Evolutionary conservation across 2,329 filamentous ascomycete genomes (phyloP), one percentile per base, ranked within the genome.

Genomic region (Apiospora sp.): DNA sequence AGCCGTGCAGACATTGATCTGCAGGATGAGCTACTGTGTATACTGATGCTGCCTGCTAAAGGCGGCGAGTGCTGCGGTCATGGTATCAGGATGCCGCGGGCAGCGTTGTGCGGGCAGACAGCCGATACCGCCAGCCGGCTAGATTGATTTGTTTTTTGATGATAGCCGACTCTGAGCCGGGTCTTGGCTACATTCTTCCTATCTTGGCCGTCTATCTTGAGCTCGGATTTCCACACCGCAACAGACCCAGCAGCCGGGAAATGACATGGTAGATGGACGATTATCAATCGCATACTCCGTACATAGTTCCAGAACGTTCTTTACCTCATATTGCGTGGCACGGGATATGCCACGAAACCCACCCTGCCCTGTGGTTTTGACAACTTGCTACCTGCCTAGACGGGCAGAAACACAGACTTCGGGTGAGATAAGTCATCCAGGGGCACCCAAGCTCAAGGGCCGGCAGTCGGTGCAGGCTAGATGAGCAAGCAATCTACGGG

Each of bases 141-240:
- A 41, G 10, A 64, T 64, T 41, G 58, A 14, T 64, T 64, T 41
- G 30, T 41, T 64, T 64, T 64, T 64, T 14, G 58, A 64, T 64
- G 58, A 64, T 64, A 64, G 58, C 58, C 58, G 58, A 24, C 58
- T 64, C 34, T 41, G 16, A 41, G 3, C 30, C 58, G 58, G 58
- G 34, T 19, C 58, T 64, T 64, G 58, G 58, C 30, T 41, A n/a
- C 58, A 41, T 64, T 64, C 58, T 64, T 64, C 58, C 58, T 64
- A 64, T 64, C 58, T 64, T 41, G 34, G 58, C 58, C 58, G 58
- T 13, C 19, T 41, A n/a, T 41, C 58, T 41, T 24, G 16, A 27
- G 30, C 51, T 34, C 10, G 16, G 58, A 19, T 4, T 64, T n/a
- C 19, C 34, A 37, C 54, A 10, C 54, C 34, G n/a, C 54, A 22